Evolutionary conservation across 768 basidiomycete genomes (phyloP).

Genomic region (Tylopilus subfusipes): DNA sequence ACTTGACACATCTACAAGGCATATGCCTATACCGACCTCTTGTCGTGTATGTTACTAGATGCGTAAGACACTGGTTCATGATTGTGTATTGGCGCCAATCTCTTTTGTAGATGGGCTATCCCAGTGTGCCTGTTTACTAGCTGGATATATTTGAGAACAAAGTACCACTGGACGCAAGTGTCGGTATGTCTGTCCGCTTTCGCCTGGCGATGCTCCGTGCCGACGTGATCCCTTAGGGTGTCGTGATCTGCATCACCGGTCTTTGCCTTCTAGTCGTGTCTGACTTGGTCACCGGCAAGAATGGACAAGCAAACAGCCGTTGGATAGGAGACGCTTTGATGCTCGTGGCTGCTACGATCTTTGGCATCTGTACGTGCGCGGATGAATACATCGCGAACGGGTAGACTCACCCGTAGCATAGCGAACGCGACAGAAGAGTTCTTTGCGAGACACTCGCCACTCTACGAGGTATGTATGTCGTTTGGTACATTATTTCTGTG

Average conservation of each 20-base stretch:
- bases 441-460: slow-evolving; percentile 72
- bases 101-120: slow-evolving; percentile 68
- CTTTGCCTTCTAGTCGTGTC: slow-evolving; percentile 76
- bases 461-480: slow-evolving; percentile 58
- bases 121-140: slow-evolving; percentile 79
- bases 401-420: slow-evolving; percentile 29
- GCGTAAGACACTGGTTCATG: slow-evolving; percentile 44
- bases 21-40: slow-evolving; percentile 77
- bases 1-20: slow-evolving; percentile 40
- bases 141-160: slow-evolving; percentile 75
- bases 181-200: slow-evolving; percentile 41
- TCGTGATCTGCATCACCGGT: slow-evolving; percentile 66
- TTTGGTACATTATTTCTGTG: background rate
- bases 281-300: slow-evolving; percentile 71
- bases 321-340: slow-evolving; percentile 81
- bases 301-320: slow-evolving; percentile 58
- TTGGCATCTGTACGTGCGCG: slow-evolving; percentile 68
- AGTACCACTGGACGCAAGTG: slow-evolving; percentile 81
- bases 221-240: slow-evolving; percentile 44
- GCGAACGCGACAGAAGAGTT: slow-evolving; percentile 89
- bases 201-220: background rate
- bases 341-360: slow-evolving; percentile 79
- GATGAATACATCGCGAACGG: background rate
- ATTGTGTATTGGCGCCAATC: background rate
- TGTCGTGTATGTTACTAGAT: slow-evolving; percentile 90